Conservation (phyloP, 768 basidiomycete genomes). For the Russula sp. region DNA sequence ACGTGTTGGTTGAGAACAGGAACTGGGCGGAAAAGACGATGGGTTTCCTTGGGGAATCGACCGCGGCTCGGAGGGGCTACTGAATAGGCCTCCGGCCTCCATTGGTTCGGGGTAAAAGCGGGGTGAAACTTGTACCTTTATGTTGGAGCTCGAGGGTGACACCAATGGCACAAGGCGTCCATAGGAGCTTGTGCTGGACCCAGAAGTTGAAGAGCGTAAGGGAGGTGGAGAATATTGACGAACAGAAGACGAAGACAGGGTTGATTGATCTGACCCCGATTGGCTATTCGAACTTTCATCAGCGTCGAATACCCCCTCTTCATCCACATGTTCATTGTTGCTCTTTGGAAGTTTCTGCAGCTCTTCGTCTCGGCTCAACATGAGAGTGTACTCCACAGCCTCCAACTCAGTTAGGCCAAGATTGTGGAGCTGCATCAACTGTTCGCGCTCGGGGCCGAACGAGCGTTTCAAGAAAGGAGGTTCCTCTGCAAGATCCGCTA, state of each 20-base stretch:
- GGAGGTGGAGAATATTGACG: conserved; percentile 24
- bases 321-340: conserved; percentile 29
- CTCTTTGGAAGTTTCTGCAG: conserved; percentile 32
- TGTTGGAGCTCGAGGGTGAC: conserved; percentile 41
- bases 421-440: conserved; percentile 52
- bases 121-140: conserved; percentile 56
- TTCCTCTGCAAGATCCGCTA: conserved; percentile 60
- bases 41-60: conserved; percentile 27
- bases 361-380: conserved; percentile 82
- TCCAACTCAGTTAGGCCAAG: conserved; percentile 73
- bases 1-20: conserved; percentile 12
- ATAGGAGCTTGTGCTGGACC: conserved; percentile 23
- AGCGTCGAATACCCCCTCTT: conserved; percentile 57
- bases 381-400: conserved; percentile 74
- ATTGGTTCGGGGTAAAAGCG: conserved; percentile 49
- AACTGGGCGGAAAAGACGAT: conserved; percentile 22
- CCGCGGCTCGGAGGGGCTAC: conserved; percentile 33
- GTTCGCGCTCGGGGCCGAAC: conserved; percentile 54
- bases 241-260: conserved; percentile 19
- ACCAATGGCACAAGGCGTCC: conserved; percentile 27
- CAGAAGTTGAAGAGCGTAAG: conserved; percentile 32
- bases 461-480: conserved; percentile 38
- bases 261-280: conserved; percentile 20
- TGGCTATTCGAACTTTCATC: conserved; percentile 35
- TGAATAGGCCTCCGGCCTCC: conserved; percentile 45